Evolutionary conservation across 1,139 yeast species (phyloP).

Genomic region (Hansenula lynferdii): DNA sequence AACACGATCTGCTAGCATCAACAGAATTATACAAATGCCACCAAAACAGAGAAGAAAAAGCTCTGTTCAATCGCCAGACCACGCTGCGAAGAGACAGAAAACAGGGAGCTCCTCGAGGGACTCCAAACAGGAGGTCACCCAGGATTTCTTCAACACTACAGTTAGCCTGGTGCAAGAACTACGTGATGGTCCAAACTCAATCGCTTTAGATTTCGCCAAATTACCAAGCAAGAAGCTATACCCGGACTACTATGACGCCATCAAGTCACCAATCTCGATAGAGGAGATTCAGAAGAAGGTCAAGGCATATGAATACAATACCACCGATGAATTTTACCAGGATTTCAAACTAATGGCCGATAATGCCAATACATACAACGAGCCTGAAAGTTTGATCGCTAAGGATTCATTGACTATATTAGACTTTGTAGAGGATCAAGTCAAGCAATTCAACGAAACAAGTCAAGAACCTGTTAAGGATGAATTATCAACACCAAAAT

Average conservation of each 20-base stretch:
- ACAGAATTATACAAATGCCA: neutral
- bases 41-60: slow-evolving; percentile 3
- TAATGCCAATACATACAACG: slow-evolving; percentile 61
- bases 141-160: slow-evolving; percentile 25
- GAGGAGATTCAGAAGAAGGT: slow-evolving; percentile 54
- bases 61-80: neutral
- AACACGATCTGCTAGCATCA: neutral
- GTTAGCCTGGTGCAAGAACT: slow-evolving; percentile 26
- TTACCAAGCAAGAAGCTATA: slow-evolving; percentile 71
- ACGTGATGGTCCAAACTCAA: slow-evolving; percentile 24
- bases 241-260: slow-evolving; percentile 76
- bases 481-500: neutral
- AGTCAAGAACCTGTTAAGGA: neutral
- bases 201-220: slow-evolving; percentile 55
- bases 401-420: slow-evolving; percentile 41
- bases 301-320: slow-evolving; percentile 25
- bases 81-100: slow-evolving; percentile 1
- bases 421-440: slow-evolving; percentile 38
- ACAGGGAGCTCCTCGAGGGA: neutral
- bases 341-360: slow-evolving; percentile 54
- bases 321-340: slow-evolving; percentile 38
- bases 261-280: slow-evolving; percentile 61
- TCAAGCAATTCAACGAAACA: slow-evolving; percentile 21
- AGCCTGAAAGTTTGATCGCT: slow-evolving; percentile 58
- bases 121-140: slow-evolving; percentile 12